Base-by-base conservation (phyloP, 306 rosid genomes). In the Cicer arietinum region DNA sequence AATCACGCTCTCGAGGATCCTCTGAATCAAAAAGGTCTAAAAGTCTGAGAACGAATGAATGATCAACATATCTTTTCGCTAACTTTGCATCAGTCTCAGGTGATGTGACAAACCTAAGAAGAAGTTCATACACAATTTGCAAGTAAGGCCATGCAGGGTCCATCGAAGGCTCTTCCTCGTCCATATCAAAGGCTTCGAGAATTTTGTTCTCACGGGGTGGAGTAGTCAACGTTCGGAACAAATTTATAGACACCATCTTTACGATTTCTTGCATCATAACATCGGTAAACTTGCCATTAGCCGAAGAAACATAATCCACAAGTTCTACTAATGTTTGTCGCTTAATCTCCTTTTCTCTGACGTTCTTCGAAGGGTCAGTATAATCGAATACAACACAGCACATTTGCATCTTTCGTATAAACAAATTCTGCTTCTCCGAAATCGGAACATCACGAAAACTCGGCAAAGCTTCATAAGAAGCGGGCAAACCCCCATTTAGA, bases 21-120 rank as follows among this genome's bases (percentile, higher is more conserved):
- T 94, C 99, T 1, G 99, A 94, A 86, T 94, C 97, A 65, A 94
- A 94, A 85, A 94, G 96, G 67, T 91, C 99, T 40, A 94, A 84
- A 83, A 94, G 70, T 88, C 76, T 89, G 53, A 90, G 93, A 79
- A 94, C 95, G 80, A 94, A 94, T 35, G 97, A 87, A 85, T 94
- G 99, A 82, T 94, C 99, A 48, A 94, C 53, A 64, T 90, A 92
- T 83, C 92, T 89, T 90, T 94, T 94, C 13, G 99, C 99, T 84
- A 92, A 73, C 95, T 94, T 94, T 4, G 99, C 91, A 84, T 94
- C 99, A 13, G 93, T 92, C 84, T 90, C 96, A 2, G 97, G 90
- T 6, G 99, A 94, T 20, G 93, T 89, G 74, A 94, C 99, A 85
- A 94, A 90, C 82, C 95, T 89, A 67, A 94, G 85, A 72, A 94